Base-by-base conservation (phyloP, 2,329 filamentous ascomycete genomes). In the Aspergillus arachidicola region DNA sequence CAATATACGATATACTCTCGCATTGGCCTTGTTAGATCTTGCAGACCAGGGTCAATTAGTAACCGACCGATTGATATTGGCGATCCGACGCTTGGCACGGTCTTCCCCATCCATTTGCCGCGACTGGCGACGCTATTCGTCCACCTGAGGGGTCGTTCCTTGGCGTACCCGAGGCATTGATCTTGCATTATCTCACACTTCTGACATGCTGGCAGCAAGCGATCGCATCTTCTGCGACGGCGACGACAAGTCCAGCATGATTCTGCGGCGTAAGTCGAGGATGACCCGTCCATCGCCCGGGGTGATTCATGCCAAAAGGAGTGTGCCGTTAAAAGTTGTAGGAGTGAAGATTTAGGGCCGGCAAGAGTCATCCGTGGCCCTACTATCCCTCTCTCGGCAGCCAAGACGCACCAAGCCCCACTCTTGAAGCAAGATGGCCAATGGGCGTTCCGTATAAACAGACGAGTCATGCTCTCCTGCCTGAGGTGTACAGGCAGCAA, bases 191-290 rank as follows among this genome's bases (percentile, higher is more conserved):
- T 34, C 2, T 11, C 57, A 30, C 64, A 66, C 50, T 63, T 64
- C 2, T 38, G 41, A 53, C 64, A 66, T 23, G 19, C 28, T 11
- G 64, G 64, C 21, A 66, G 60, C 28, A 36, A n/a, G 23, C 62
- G 62, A 57, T 66, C 64, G 26, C 64, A 66, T 59, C 61, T 63
- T n/a, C 64, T 41, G 6, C 64, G 64, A 23, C 62, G 64, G 28
- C 64, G 64, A n/a, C 64, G 62, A 54, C 64, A 66, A 2, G 64
- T 66, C 62, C 64, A 66, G 26, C 64, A 66, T 19, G 64, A 55
- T 28, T 34, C 45, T 10, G 58, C 14, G 11, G 60, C 50, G 23
- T 46, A 57, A 14, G 16, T 26, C 28, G 55, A 11, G 23, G 50
- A 34, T 9, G 32, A n/a, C 30, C 4, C 19, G 14, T 21, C 12